Base-by-base conservation (phyloP, 306 rosid genomes). In the cucumber (Cucumis sativus) region DNA sequence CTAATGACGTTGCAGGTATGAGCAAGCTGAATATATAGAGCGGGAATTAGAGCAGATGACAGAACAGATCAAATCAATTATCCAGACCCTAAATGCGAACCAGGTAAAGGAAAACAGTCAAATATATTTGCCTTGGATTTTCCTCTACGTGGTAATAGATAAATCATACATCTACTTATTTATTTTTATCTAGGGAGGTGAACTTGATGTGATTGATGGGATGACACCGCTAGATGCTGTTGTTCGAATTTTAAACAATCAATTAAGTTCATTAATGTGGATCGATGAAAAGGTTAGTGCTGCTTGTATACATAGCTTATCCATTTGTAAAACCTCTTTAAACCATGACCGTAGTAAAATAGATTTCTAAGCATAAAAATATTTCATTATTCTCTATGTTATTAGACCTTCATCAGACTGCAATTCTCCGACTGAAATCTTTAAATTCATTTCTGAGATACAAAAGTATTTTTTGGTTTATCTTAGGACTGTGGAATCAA, bases 11-110 rank as follows among this genome's bases (percentile, higher is more conserved):
- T 69, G 75, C 80, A 94, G 98, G 97, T 94, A 94, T 65, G 98
- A 90, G 80, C 98, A 92, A 76, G 86, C 95, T 80, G 98, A 94
- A 88, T 81, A 87, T 79, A 84, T 94, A 75, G 98, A 94, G 85
- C 88, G 95, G 85, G 98, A 90, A 78, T 82, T 92, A 49, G 97
- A 94, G 86, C 97, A 94, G 86, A 92, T 94, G 96, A 89, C 97
- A 45, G 97, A 92, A 64, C 97, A 94, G 78, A 94, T 92, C 79
- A 94, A 92, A 84, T 85, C 96, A 81, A 86, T 90, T 74, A 94
- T 94, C 80, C 88, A 89, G 82, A 84, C 97, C 81, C 88, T 94
- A 75, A 94, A 94, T 80, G 88, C 93, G 14, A 94, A 79, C 93
- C 98, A 92, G 96, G 98, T 94, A 83, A 79, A 39, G 52, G 76